A percentile compares a stretch with the other conserved stretches of the same genome.
phyloP scores from a whole-genome alignment of 495 filamentous ascomycete species.

The Evansstolkia leycettana region DNA sequence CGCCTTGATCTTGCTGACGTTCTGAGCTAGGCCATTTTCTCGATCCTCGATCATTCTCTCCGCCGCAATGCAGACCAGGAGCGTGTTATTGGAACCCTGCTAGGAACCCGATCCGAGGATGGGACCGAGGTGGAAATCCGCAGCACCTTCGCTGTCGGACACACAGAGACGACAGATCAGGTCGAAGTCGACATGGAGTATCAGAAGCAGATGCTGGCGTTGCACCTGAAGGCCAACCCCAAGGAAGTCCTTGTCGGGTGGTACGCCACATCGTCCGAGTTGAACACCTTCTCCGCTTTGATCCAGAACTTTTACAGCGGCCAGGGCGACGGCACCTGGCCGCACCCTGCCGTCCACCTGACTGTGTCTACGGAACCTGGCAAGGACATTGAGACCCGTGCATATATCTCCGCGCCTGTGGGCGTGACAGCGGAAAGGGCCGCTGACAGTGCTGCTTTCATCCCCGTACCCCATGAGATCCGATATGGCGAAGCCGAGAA shows the following conservation, averaged over 20 bases:
- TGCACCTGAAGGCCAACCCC: conserved; percentile 88
- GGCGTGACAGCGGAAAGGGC: conserved; percentile 91
- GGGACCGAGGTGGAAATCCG: conserved; percentile 90
- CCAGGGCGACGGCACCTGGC: conserved; percentile 91
- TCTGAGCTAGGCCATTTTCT: conserved; percentile 68
- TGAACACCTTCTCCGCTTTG: conserved; percentile 94
- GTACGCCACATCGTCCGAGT: conserved; percentile 91
- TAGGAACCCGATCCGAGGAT: conserved; percentile 88
- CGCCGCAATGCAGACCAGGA: conserved; percentile 82
- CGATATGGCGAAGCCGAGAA: conserved; percentile 86
- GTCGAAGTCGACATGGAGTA: conserved; percentile 99
- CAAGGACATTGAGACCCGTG: conserved; percentile 68
- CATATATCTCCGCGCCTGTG: conserved; percentile 89
- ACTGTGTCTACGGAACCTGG: conserved; percentile 83
- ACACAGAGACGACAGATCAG: conserved; percentile 96
- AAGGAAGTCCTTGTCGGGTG: conserved; percentile 90
- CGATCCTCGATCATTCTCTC: conserved; percentile 91
- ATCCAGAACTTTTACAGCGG: conserved; percentile 99
- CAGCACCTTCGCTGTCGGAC: conserved; percentile 91
- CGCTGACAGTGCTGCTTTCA: conserved; percentile 89
- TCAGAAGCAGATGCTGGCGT: conserved; percentile 93
- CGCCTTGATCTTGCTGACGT: no score
- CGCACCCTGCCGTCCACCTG: conserved; percentile 89
- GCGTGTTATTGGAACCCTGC: conserved; percentile 88
- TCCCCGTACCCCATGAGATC: conserved; percentile 88